These are phyloP conservation scores for Euphorbia lathyris DNA, from an alignment of 345 rosid genomes.

Conservation along the genomic window DNA sequence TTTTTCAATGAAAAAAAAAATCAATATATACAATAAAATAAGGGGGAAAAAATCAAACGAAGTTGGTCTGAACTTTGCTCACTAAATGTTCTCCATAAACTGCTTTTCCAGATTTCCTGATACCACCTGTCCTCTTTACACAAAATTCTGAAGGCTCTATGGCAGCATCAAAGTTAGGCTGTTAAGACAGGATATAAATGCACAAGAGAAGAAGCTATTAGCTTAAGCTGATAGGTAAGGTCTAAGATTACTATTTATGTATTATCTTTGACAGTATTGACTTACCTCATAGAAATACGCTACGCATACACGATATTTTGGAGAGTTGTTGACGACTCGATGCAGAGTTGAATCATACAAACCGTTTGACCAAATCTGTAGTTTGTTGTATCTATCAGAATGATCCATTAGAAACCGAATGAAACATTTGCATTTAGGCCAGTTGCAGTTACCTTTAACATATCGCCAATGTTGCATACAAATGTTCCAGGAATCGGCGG, in stretches of 20 bases:
- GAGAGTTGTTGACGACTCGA: constrained; percentile 58
- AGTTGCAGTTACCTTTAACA: constrained; percentile 61
- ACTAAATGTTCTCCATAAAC: constrained; percentile 86
- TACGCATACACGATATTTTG: constrained; percentile 54
- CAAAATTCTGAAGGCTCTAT: constrained; percentile 78
- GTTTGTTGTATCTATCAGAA: constrained; percentile 7
- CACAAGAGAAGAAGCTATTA: not conserved
- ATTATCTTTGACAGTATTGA: not conserved
- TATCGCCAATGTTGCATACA: constrained; percentile 92
- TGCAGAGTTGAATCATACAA: constrained; percentile 78
- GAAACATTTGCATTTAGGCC: not conserved
- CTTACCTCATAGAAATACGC: constrained; percentile 86
- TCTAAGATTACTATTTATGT: no score
- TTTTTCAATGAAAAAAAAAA: no score
- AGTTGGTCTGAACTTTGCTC: constrained; percentile 65
- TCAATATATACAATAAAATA: no score
- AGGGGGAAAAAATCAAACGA: constrained; percentile 18
- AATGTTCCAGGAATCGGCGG: constrained; percentile 78
- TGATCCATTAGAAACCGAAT: not conserved
- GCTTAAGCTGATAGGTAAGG: no score
- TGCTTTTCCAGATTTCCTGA: constrained; percentile 47
- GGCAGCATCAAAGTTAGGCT: constrained; percentile 65
- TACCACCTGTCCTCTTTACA: constrained; percentile 39
- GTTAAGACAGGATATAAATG: constrained; percentile 14
- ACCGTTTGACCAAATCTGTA: constrained; percentile 79